These are phyloP conservation scores for Nitzschia sp. DNA, from an alignment of 108 stramenopile species.

Conservation along the genomic window DNA sequence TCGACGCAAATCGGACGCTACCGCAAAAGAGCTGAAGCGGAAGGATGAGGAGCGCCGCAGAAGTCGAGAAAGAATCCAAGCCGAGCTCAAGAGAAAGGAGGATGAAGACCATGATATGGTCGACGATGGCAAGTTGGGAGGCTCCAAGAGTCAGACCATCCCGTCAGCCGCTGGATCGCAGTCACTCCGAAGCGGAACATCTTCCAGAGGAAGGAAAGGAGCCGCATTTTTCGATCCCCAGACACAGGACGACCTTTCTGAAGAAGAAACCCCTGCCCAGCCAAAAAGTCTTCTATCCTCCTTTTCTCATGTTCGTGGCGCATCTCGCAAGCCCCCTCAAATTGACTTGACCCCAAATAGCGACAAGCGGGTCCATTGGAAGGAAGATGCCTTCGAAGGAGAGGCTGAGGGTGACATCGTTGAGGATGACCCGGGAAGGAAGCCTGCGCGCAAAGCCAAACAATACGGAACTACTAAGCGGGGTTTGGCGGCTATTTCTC, in stretches of 20 bases:
- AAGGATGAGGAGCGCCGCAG: constrained; percentile 23
- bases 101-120: neutral
- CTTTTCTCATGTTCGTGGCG: neutral
- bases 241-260: neutral
- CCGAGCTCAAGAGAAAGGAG: constrained; percentile 3
- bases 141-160: neutral
- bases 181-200: neutral
- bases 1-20: constrained; percentile 3
- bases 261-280: constrained; percentile 14
- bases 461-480: constrained; percentile 7
- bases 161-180: neutral
- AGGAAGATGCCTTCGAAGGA: constrained; percentile 3
- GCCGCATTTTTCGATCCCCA: constrained; percentile 27
- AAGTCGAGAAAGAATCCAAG: constrained; percentile 8
- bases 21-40: neutral
- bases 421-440: neutral
- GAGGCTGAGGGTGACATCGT: neutral
- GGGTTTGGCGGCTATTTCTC: constrained; percentile 5
- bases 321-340: neutral
- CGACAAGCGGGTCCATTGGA: constrained; percentile 34
- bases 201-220: neutral
- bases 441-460: neutral
- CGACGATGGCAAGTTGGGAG: neutral
- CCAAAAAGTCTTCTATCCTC: constrained; percentile 17
- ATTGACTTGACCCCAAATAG: constrained; percentile 1